Percentiles rank a stretch among this genome's conserved stretches.
These are phyloP conservation scores for Chaetomiaceae sp. DNA, from an alignment of 2,329 filamentous ascomycete genomes.

Conservation along the genomic window DNA sequence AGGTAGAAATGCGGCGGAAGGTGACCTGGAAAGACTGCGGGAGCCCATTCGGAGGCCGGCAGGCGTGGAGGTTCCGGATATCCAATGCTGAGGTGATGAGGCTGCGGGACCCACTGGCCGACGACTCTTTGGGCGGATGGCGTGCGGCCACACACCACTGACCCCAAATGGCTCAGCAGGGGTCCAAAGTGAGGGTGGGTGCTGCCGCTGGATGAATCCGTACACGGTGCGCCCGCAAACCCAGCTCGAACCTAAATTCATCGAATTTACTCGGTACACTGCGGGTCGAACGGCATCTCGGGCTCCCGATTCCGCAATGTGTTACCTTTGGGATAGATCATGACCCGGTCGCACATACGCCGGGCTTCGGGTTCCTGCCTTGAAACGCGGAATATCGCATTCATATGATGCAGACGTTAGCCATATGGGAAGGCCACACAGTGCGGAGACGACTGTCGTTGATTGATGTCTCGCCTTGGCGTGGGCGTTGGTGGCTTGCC, in stretches of 20 bases:
- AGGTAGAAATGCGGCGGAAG: too few relatives aligned
- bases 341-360: background rate
- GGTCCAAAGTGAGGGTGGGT: background rate
- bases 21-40: too few relatives aligned
- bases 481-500: background rate
- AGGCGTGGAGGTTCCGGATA: background rate
- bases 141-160: background rate
- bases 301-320: background rate
- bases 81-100: slow-evolving; percentile 8
- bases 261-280: too few relatives aligned
- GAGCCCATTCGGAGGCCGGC: background rate
- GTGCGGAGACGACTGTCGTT: background rate
- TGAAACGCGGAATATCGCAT: slow-evolving; percentile 8
- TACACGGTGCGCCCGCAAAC: background rate
- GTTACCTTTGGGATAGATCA: too few relatives aligned
- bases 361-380: background rate
- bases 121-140: slow-evolving; percentile 1
- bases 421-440: background rate
- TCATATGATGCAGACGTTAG: background rate
- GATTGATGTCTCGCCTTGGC: background rate
- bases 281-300: background rate
- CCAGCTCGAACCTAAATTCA: background rate
- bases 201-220: background rate
- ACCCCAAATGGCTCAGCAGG: slow-evolving; percentile 2
- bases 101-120: slow-evolving; percentile 4